A percentile compares a stretch with the other conserved stretches of the same genome.
Evolutionary conservation across 2,329 filamentous ascomycete species (phyloP).

Genomic region (Cladosporium sp.): DNA sequence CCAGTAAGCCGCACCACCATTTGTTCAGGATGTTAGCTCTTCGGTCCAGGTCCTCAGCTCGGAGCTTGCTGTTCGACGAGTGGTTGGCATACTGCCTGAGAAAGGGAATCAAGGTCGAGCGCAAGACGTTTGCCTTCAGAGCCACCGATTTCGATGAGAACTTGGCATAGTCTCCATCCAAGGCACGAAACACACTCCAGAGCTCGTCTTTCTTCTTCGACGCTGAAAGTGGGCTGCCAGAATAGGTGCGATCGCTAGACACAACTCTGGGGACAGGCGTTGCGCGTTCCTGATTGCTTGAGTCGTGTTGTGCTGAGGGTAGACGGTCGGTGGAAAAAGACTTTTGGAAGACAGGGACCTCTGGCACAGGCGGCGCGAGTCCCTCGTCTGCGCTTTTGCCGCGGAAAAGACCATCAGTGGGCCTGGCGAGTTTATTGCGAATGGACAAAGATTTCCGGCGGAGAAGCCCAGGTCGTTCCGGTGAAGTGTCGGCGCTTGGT

Average conservation of each 20-base stretch:
- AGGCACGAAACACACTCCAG: conserved; percentile 60
- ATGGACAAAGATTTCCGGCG: conserved; percentile 8
- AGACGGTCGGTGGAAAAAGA: conserved; percentile 46
- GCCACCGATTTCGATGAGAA: conserved; percentile 69
- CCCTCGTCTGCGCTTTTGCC: conserved; percentile 7
- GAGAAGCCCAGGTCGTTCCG: conserved; percentile 2
- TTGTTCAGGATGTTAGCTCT: conserved; percentile 75
- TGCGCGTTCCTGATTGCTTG: conserved; percentile 30
- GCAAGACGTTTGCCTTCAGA: conserved; percentile 69
- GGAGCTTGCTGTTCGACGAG: conserved; percentile 57
- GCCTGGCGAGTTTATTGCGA: conserved; percentile 7
- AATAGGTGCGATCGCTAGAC: conserved; percentile 29
- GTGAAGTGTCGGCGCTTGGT: neutral
- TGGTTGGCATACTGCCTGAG: conserved; percentile 64
- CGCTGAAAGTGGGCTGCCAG: conserved; percentile 5
- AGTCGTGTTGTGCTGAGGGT: conserved; percentile 31
- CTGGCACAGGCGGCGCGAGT: conserved; percentile 20
- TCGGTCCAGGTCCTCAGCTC: conserved; percentile 76
- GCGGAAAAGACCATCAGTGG: conserved; percentile 6
- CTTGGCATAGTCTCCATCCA: conserved; percentile 65
- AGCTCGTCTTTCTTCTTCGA: conserved; percentile 62
- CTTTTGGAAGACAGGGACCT: conserved; percentile 38
- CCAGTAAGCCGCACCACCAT: conserved; percentile 81
- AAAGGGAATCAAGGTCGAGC: conserved; percentile 68
- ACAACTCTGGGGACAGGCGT: conserved; percentile 39